phyloP scores from a whole-genome alignment of 768 basidiomycete genomes.

The Hydnum rufescens region DNA sequence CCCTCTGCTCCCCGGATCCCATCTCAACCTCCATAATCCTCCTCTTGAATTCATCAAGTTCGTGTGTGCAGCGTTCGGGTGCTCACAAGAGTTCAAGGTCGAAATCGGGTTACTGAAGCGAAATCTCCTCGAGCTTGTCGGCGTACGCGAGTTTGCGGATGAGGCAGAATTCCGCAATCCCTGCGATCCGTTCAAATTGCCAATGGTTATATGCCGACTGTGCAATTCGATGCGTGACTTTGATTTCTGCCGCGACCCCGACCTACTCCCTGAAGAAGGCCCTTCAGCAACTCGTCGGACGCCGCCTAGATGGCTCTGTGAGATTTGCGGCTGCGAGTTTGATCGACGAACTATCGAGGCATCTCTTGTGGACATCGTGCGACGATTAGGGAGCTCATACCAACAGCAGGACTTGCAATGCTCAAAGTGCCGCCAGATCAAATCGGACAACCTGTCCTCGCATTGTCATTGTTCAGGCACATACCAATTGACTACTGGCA shows the following conservation, averaged over 20 bases:
- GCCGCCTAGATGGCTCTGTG: slow-evolving; percentile 39
- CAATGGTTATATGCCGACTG: slow-evolving; percentile 71
- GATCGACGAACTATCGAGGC: slow-evolving; percentile 80
- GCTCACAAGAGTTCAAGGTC: slow-evolving; percentile 62
- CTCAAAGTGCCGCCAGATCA: slow-evolving; percentile 75
- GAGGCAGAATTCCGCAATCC: slow-evolving; percentile 83
- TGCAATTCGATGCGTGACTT: slow-evolving; percentile 79
- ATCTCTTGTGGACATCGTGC: slow-evolving; percentile 57
- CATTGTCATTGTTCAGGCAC: slow-evolving; percentile 80
- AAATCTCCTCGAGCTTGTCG: slow-evolving; percentile 72
- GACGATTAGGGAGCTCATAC: slow-evolving; percentile 48
- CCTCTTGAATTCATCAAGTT: slow-evolving; percentile 80
- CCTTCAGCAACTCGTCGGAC: slow-evolving; percentile 4
- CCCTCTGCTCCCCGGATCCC: slow-evolving; percentile 71
- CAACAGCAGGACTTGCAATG: slow-evolving; percentile 84
- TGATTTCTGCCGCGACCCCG: slow-evolving; percentile 86
- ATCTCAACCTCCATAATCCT: slow-evolving; percentile 60
- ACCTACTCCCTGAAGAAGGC: slow-evolving; percentile 38
- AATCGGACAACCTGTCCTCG: slow-evolving; percentile 66
- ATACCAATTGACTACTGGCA: slow-evolving; percentile 52
- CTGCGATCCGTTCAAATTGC: slow-evolving; percentile 67
- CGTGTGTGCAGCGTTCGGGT: slow-evolving; percentile 55
- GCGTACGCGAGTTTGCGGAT: slow-evolving; percentile 66
- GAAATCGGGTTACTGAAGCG: slow-evolving; percentile 81
- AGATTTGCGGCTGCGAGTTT: slow-evolving; percentile 63